Percentiles rank a stretch among this genome's conserved stretches.
Evolutionary conservation across 1,284 basidiomycete species (phyloP).

Genomic region (Irpex rosettiformis): DNA sequence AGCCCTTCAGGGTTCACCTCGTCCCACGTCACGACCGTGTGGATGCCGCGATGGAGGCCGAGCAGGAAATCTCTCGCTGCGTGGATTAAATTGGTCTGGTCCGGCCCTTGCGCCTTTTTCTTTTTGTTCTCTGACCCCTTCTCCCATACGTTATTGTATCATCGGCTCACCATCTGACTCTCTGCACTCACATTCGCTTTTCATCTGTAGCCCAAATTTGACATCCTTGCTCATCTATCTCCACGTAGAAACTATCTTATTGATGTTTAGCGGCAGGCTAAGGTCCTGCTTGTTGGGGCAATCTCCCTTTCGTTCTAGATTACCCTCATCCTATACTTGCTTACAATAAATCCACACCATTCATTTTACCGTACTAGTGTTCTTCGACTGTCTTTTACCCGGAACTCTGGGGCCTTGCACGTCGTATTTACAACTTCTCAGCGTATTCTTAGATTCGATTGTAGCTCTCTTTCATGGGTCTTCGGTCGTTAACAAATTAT

Average conservation of each 20-base stretch:
- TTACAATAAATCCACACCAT: slow-evolving; percentile 1
- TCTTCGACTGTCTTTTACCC: not conserved
- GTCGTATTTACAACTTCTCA: not conserved
- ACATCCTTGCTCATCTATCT: not conserved
- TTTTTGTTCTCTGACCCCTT: slow-evolving; percentile 1
- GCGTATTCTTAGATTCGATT: not conserved
- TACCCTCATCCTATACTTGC: slow-evolving; percentile 4
- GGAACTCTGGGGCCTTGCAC: slow-evolving; percentile 1
- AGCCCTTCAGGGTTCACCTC: slow-evolving; percentile 13
- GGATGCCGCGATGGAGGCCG: slow-evolving; percentile 8
- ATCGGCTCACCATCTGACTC: slow-evolving; percentile 9
- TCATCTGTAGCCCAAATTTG: slow-evolving; percentile 14
- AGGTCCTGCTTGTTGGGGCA: slow-evolving; percentile 1
- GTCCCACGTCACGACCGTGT: slow-evolving; percentile 16
- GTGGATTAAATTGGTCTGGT: not conserved
- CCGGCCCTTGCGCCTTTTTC: not conserved
- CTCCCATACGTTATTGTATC: slow-evolving; percentile 11
- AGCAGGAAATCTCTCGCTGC: slow-evolving; percentile 11
- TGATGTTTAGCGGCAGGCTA: not conserved
- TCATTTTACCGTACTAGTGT: slow-evolving; percentile 3
- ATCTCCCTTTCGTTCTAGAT: slow-evolving; percentile 15
- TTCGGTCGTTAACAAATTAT: not conserved
- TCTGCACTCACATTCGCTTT: slow-evolving; percentile 1
- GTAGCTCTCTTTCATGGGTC: not conserved
- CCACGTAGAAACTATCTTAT: not conserved